A percentile compares a stretch with the other conserved stretches of the same genome.
Evolutionary conservation across 441 rosid genomes (phyloP).

Genomic region (Erysimum cheiri): DNA sequence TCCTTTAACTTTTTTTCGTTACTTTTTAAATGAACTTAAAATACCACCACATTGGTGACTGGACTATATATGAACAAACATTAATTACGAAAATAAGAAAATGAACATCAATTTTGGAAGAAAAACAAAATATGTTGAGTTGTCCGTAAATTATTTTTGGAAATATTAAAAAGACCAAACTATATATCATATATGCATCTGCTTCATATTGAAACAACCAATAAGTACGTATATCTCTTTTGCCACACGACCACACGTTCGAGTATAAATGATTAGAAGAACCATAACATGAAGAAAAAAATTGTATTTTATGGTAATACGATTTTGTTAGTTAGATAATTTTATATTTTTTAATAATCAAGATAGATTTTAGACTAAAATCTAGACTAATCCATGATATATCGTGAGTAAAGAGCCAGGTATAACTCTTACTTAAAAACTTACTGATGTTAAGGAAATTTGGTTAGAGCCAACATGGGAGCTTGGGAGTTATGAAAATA

Average conservation of each 20-base stretch:
- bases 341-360: too few relatives aligned
- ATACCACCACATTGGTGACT: constrained; percentile 3
- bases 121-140: neutral
- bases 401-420: neutral
- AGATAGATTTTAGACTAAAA: neutral
- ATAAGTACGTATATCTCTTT: neutral
- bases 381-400: neutral
- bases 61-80: constrained; percentile 7
- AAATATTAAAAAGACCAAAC: neutral
- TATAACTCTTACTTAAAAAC: too few relatives aligned
- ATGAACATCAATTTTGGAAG: neutral
- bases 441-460: too few relatives aligned
- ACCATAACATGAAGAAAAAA: neutral
- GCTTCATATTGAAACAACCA: constrained; percentile 9
- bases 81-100: neutral
- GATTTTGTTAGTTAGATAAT: too few relatives aligned
- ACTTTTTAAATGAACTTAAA: constrained; percentile 21
- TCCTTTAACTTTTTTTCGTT: constrained; percentile 31
- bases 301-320: too few relatives aligned
- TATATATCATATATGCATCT: neutral
- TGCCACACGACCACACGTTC: neutral
- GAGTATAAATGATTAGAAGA: neutral
- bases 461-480: too few relatives aligned
- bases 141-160: neutral
- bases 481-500: too few relatives aligned